phyloP scores from a whole-genome alignment of 306 rosid species.

The Prunus salicina region DNA sequence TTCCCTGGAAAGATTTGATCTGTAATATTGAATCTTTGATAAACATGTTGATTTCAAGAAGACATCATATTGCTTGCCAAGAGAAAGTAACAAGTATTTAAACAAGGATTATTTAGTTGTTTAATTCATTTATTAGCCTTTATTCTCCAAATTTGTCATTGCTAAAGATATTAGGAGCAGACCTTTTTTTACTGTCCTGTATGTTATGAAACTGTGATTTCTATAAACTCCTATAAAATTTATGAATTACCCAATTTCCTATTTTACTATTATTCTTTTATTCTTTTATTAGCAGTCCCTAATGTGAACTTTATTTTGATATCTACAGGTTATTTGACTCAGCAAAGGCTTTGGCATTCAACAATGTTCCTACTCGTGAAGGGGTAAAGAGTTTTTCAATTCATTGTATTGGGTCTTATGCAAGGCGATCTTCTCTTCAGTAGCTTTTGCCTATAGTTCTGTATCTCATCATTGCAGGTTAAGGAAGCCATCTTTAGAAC shows the following conservation, averaged over 20 bases:
- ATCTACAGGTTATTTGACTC: conserved; percentile 75
- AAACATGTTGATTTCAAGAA: too few relatives aligned
- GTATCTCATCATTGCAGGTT: conserved; percentile 42
- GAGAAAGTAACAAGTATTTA: too few relatives aligned
- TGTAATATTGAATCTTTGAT: neutral
- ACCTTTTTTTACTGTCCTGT: too few relatives aligned
- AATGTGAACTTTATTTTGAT: neutral
- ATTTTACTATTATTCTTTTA: neutral
- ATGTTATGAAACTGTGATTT: too few relatives aligned
- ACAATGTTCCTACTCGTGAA: conserved; percentile 63
- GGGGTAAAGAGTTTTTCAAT: conserved; percentile 46
- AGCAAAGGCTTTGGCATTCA: conserved; percentile 83
- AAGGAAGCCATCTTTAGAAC: conserved; percentile 80
- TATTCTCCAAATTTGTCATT: too few relatives aligned
- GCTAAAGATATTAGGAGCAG: too few relatives aligned
- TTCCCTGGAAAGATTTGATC: neutral
- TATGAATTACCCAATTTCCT: neutral
- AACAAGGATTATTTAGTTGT: too few relatives aligned
- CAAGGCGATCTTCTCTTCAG: neutral
- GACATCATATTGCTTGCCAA: too few relatives aligned
- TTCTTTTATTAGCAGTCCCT: neutral
- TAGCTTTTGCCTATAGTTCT: neutral
- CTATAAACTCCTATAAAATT: too few relatives aligned
- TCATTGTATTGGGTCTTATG: conserved; percentile 12
- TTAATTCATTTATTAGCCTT: too few relatives aligned